Base-by-base conservation (phyloP, 768 basidiomycete species). In the Naganishia vaughanmartiniae region DNA sequence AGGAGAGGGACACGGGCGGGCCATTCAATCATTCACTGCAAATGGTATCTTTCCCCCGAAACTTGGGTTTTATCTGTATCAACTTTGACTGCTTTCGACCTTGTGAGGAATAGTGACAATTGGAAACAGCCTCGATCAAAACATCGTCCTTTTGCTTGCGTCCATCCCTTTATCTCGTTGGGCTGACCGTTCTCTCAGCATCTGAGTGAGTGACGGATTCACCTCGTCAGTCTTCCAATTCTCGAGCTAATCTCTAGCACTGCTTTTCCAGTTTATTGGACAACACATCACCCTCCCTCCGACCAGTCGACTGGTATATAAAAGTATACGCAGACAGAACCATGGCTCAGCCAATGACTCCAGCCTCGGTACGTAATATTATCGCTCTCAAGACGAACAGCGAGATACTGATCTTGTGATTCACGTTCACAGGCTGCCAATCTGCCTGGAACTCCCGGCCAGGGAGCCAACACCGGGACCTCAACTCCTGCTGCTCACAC, bases 401-500 rank as follows among this genome's bases (percentile, higher is more conserved):
- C 2, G 26, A 45, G 10, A 45, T 42, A 39, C 30, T 42, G 26
- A n/a, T 45, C 6, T 11, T 42, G 28, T 33, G 28, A 42, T n/a
- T 63, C 9, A 11, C 24, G 12, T 15, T 19, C 19, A 46, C 26
- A 63, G 60, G 60, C 39, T 26, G 60, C 60, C 19, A 63, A 42
- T 24, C 7, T 63, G n/a, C 60, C 68, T 4, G 68, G 68, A 19
- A 33, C 68, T 15, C 68, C 68, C 46, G 68, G 68, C 28, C 39
- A 46, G 24, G 68, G 56, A n/a, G 56, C 55, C 56, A 63, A 63
- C 60, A 69, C 68, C 9, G 68, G 68, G 26, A 69, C 68, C 33
- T 58, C 56, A 15, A 69, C 68, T 15, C 68, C 68, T 30, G 68
- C 68, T 26, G 68, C 68, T 39, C 68, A 69, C n/a, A 69, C 68